Base-by-base conservation (phyloP, 257 asterid species). In the Nicotiana noctiflora region DNA sequence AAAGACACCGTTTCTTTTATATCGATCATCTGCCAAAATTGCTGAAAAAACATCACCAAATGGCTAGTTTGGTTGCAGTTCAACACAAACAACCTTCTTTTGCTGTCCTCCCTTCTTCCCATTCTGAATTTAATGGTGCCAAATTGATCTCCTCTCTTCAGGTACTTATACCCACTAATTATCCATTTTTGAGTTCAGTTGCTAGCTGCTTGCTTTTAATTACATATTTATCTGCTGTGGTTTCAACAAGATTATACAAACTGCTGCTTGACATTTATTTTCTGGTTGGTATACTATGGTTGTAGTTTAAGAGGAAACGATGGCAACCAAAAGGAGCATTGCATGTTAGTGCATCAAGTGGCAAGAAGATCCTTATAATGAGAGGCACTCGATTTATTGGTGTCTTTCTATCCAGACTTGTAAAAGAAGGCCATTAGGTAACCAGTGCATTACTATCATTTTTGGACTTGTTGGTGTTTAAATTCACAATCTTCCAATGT, bases 311-410 rank as follows among this genome's bases (percentile, higher is more conserved):
- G 84, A 96, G 88, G 91, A 91, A 86, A 84, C 79, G 66, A 82
- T 89, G 91, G 90, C 87, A 85, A 77, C 91, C 95, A 70, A 92
- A 87, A 87, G 90, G 89, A 66, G 90, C 90, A 65, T 82, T 96
- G 12, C 84, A 85, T 5, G 88, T 92, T 52, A 86, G 84, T 59
- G 98, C 99, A 81, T 93, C 98, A 44, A 90, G 96, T 65, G 79
- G 88, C 77, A 96, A 96, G 97, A 96, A 96, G 75, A 90, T 96
- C 72, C 97, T 96, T n/a, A 91, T 94, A 65, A 96, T 96, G 99
- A 98, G 99, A 82, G 99, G 99, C 79, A 94, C 99, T 63, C 86
- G 99, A 88, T 96, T 94, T 84, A 92, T 96, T 76, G 99, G 99
- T 23, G 10, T 96, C 62, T 96, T 96, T 82, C 83, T 96, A 90